Conservation (phyloP, 2,329 filamentous ascomycete species). For the Chrysoporthe deuterocubensis region DNA sequence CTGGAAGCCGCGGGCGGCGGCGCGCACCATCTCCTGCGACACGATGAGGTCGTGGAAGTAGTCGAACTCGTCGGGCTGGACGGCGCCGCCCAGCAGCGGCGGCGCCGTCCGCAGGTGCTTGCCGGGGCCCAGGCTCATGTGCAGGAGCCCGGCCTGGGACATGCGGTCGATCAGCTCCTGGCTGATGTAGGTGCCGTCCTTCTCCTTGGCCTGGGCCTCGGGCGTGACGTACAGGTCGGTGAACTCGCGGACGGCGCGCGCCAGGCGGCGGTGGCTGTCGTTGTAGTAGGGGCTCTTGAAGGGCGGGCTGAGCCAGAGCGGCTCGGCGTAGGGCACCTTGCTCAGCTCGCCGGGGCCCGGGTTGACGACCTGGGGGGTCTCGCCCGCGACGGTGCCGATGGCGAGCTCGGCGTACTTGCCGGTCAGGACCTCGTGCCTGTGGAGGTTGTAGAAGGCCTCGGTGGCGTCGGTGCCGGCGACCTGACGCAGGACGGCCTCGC, state of each 20-base stretch:
- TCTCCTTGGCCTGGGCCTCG: conserved; percentile 75
- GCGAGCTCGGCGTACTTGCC: conserved; percentile 73
- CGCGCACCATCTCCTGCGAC: conserved; percentile 72
- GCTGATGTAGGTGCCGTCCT: conserved; percentile 73
- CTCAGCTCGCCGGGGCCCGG: conserved; percentile 73
- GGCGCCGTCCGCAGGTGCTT: conserved; percentile 71
- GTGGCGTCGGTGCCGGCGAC: conserved; percentile 84
- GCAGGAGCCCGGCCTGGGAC: conserved; percentile 73
- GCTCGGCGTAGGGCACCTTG: conserved; percentile 81
- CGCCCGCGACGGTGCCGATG: conserved; percentile 75
- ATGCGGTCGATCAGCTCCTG: conserved; percentile 77
- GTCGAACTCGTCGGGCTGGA: conserved; percentile 81
- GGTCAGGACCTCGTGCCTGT: conserved; percentile 84
- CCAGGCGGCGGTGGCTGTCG: conserved; percentile 71
- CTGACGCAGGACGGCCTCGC: conserved; percentile 77
- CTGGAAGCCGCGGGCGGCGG: conserved; percentile 78
- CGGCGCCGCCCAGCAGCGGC: conserved; percentile 67
- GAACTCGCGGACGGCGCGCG: conserved; percentile 73
- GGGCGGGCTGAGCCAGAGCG: conserved; percentile 76
- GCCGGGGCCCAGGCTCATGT: conserved; percentile 83
- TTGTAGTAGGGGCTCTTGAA: conserved; percentile 84
- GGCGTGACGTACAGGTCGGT: conserved; percentile 72
- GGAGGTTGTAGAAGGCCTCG: conserved; percentile 85
- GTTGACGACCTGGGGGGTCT: conserved; percentile 74
- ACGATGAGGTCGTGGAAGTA: conserved; percentile 85